Conservation (phyloP, 1,139 yeast genomes). For the Diutina ranongensis region DNA sequence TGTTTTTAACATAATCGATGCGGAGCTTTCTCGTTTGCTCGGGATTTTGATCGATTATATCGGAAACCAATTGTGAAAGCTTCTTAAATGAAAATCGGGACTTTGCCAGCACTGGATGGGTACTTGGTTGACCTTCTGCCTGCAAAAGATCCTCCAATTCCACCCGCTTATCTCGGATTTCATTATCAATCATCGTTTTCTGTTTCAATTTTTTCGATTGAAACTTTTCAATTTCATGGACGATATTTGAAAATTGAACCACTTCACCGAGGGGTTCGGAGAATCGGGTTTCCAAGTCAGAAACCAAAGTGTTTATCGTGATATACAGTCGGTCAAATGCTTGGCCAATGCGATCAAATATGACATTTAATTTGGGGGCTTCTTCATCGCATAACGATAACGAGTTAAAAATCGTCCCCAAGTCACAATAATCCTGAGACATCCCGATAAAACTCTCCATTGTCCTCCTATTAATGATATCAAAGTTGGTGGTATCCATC, state of each 20-base stretch:
- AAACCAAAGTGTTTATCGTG: slow-evolving; percentile 56
- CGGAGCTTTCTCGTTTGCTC: slow-evolving; percentile 51
- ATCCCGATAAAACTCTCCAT: slow-evolving; percentile 54
- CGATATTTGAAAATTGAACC: slow-evolving; percentile 61
- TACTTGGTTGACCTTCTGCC: slow-evolving; percentile 28
- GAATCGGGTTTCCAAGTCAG: slow-evolving; percentile 58
- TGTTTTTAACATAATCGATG: slow-evolving; percentile 38
- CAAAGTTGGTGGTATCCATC: slow-evolving; percentile 19
- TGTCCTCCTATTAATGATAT: slow-evolving; percentile 54
- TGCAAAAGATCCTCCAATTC: slow-evolving; percentile 30
- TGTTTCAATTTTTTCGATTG: slow-evolving; percentile 63
- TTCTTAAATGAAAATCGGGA: slow-evolving; percentile 29
- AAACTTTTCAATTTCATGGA: slow-evolving; percentile 57
- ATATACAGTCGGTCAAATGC: slow-evolving; percentile 65
- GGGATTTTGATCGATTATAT: slow-evolving; percentile 62
- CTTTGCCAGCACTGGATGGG: not conserved
- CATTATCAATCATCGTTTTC: slow-evolving; percentile 43
- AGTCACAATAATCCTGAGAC: slow-evolving; percentile 55
- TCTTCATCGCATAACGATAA: slow-evolving; percentile 33
- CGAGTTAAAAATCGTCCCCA: slow-evolving; percentile 63
- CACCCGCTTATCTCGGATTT: slow-evolving; percentile 33
- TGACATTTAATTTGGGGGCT: slow-evolving; percentile 26
- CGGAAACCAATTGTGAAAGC: slow-evolving; percentile 52
- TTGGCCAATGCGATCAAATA: slow-evolving; percentile 64
- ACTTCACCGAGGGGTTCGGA: slow-evolving; percentile 81